phyloP scores from a whole-genome alignment of 352 stramenopile species.

The Globisporangium rhizosaccharum region DNA sequence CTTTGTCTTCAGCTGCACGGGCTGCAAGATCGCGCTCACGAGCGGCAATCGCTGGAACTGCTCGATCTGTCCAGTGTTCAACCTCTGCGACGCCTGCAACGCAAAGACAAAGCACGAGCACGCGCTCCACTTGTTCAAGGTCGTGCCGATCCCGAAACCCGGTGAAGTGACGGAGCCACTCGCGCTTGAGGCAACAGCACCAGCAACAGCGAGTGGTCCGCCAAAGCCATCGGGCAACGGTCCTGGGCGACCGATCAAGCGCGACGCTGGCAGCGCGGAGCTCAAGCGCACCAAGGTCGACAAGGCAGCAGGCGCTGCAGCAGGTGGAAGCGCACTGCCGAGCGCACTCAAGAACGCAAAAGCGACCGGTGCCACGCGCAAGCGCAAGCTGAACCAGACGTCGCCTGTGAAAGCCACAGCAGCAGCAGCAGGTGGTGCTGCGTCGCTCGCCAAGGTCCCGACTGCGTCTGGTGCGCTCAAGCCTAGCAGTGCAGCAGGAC shows the following conservation, averaged over 20 bases:
- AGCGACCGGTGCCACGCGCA: constrained; percentile 34
- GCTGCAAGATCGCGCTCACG: constrained; percentile 94
- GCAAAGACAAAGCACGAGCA: constrained; percentile 91
- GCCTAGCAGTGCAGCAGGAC: background rate
- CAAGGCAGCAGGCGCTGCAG: constrained; percentile 4
- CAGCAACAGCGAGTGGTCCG: background rate
- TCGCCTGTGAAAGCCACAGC: constrained; percentile 21
- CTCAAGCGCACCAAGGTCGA: constrained; percentile 41
- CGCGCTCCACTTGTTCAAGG: constrained; percentile 91
- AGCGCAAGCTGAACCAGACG: constrained; percentile 58
- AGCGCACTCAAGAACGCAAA: constrained; percentile 21
- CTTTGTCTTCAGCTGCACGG: constrained; percentile 95
- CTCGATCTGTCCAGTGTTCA: constrained; percentile 94
- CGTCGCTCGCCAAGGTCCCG: constrained; percentile 1
- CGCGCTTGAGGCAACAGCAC: background rate
- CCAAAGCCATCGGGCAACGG: background rate
- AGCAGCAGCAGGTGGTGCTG: background rate
- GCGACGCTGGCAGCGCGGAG: constrained; percentile 37
- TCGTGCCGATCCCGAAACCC: constrained; percentile 79
- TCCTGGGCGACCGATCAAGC: constrained; percentile 23
- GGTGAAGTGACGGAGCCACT: constrained; percentile 34
- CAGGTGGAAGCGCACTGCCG: constrained; percentile 5
- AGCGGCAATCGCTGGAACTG: constrained; percentile 95
- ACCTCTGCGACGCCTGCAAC: constrained; percentile 94
- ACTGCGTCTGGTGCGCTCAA: background rate